These are phyloP conservation scores for Microbotryum intermedium DNA, from an alignment of 1,284 basidiomycete species.

Conservation along the genomic window DNA sequence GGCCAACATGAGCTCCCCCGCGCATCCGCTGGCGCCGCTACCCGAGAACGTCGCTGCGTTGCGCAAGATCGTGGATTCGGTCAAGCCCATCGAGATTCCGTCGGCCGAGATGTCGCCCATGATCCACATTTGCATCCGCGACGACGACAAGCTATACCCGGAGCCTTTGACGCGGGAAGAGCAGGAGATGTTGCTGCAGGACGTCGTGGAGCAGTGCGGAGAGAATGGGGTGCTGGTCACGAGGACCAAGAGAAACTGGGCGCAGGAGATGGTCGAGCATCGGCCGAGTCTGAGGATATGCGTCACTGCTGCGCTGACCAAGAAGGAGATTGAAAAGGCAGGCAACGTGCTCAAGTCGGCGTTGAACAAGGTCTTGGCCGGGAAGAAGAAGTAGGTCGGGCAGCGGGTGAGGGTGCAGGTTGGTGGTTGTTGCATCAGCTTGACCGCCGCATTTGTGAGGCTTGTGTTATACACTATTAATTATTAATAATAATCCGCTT, in stretches of 20 bases:
- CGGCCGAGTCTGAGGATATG: slow-evolving; percentile 82
- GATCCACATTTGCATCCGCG: slow-evolving; percentile 69
- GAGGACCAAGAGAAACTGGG: slow-evolving; percentile 65
- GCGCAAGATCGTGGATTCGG: slow-evolving; percentile 63
- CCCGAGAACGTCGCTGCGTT: slow-evolving; percentile 73
- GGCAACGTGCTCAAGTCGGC: slow-evolving; percentile 64
- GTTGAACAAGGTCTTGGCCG: slow-evolving; percentile 56
- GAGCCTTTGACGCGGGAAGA: slow-evolving; percentile 51
- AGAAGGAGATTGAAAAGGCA: slow-evolving; percentile 88
- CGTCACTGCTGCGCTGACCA: slow-evolving; percentile 63
- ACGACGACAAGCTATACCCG: slow-evolving; percentile 45
- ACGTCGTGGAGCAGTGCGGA: slow-evolving; percentile 60
- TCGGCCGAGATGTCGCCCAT: slow-evolving; percentile 77
- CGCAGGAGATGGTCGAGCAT: slow-evolving; percentile 72
- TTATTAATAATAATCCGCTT: too few relatives aligned
- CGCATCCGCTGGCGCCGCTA: slow-evolving; percentile 50
- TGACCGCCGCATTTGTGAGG: too few relatives aligned
- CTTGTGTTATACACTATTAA: too few relatives aligned
- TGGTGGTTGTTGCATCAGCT: too few relatives aligned
- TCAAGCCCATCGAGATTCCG: slow-evolving; percentile 68
- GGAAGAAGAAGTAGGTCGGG: slow-evolving; percentile 29
- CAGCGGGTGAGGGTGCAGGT: too few relatives aligned
- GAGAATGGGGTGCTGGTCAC: slow-evolving; percentile 68
- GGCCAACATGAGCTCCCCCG: slow-evolving; percentile 23
- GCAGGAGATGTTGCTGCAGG: slow-evolving; percentile 74